phyloP scores from a whole-genome alignment of 73 alveolate genomes.

The Urostyla sp. region DNA sequence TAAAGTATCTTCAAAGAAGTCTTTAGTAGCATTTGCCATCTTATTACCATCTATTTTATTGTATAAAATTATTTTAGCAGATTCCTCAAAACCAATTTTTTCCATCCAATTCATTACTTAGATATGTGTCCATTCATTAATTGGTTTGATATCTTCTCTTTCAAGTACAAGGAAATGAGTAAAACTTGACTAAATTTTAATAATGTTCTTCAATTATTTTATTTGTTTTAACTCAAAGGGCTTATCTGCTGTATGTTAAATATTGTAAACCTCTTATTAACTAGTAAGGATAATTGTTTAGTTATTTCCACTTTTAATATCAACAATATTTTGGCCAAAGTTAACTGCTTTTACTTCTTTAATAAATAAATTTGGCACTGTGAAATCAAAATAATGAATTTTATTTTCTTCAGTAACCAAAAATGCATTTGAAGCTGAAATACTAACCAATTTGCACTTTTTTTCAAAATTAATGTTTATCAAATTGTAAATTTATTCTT shows the following conservation, averaged over 20 bases:
- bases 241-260: conserved; percentile 17
- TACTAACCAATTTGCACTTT: too few species aligned
- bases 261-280: neutral
- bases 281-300: conserved; percentile 6
- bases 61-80: conserved; percentile 62
- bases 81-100: conserved; percentile 62
- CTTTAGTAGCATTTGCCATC: conserved; percentile 64
- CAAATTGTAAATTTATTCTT: too few species aligned
- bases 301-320: conserved; percentile 27
- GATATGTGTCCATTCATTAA: conserved; percentile 67
- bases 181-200: conserved; percentile 16
- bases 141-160: conserved; percentile 62
- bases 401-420: too few species aligned
- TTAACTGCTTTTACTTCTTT: too few species aligned
- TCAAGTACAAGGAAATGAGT: conserved; percentile 63
- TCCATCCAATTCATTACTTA: conserved; percentile 76
- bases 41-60: conserved; percentile 71
- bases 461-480: too few species aligned
- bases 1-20: conserved; percentile 68
- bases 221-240: conserved; percentile 4
- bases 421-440: too few species aligned
- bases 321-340: too few species aligned
- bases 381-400: too few species aligned
- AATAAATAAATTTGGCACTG: too few species aligned
- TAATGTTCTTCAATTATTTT: conserved; percentile 10